phyloP scores from a whole-genome alignment of 1,139 yeast genomes.

The Suhomyces bribrorum region DNA sequence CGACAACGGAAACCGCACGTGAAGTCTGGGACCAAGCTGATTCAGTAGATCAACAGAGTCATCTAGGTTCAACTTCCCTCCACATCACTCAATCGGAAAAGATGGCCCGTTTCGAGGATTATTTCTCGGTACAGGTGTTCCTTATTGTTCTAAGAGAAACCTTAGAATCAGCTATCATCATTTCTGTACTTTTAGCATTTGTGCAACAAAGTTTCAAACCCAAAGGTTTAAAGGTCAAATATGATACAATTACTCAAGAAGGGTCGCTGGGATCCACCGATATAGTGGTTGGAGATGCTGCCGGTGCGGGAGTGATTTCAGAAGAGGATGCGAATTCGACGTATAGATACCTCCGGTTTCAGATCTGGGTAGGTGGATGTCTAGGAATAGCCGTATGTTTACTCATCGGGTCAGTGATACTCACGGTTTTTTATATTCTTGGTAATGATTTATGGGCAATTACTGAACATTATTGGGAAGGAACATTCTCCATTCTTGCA shows the following conservation, averaged over 20 bases:
- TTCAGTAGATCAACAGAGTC: background rate
- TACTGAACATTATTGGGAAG: constrained; percentile 52
- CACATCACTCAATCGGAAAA: background rate
- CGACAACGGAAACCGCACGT: constrained; percentile 4
- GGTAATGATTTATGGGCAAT: constrained; percentile 47
- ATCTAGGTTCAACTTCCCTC: background rate
- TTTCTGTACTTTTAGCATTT: constrained; percentile 46
- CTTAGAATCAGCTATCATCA: constrained; percentile 47
- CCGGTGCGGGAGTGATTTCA: background rate
- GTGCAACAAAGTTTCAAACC: constrained; percentile 35
- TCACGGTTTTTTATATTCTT: constrained; percentile 37
- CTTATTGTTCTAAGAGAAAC: constrained; percentile 49
- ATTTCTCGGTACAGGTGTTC: constrained; percentile 48
- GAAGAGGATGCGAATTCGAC: background rate
- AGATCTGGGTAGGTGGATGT: constrained; percentile 48
- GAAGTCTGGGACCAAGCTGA: background rate
- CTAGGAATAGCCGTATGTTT: constrained; percentile 41
- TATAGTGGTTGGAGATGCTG: background rate
- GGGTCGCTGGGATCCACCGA: background rate
- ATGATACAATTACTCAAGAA: background rate
- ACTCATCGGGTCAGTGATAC: constrained; percentile 37
- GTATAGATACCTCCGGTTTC: constrained; percentile 29
- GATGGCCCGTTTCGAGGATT: constrained; percentile 31
- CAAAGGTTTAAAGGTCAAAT: constrained; percentile 1
- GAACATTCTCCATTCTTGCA: constrained; percentile 45